These are phyloP conservation scores for Pyrenochaeta sp. DNA, from an alignment of 2,329 filamentous ascomycete species.

Conservation along the genomic window DNA sequence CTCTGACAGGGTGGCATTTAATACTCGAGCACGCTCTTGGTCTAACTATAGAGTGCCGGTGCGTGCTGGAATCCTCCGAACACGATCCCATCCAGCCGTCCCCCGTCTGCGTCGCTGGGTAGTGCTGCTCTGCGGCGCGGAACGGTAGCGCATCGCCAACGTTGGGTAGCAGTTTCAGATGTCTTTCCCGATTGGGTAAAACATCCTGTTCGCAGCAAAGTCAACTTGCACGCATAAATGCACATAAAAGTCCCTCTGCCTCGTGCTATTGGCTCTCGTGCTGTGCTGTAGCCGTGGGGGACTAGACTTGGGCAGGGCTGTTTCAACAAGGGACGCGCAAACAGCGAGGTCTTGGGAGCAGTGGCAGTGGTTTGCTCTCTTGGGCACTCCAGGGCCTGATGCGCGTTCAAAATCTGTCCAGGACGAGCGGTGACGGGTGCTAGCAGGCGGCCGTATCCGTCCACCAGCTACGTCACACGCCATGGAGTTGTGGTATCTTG, in stretches of 20 bases:
- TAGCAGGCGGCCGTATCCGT: neutral
- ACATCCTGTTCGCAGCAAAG: conserved; percentile 3
- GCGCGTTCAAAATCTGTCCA: no score
- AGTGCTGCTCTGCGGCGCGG: neutral
- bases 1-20: no score
- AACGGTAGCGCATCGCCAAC: neutral
- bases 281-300: neutral
- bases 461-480: neutral
- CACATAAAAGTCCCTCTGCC: neutral
- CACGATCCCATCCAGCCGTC: neutral
- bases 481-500: no score
- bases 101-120: no score
- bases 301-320: no score
- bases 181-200: conserved; percentile 13
- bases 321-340: no score
- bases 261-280: neutral
- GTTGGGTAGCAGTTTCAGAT: conserved; percentile 1
- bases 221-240: neutral
- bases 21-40: no score
- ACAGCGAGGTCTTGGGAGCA: no score
- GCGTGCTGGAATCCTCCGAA: neutral
- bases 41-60: no score
- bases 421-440: neutral
- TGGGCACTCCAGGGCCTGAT: no score
- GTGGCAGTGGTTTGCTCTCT: no score